phyloP scores from a whole-genome alignment of 345 rosid species.

The Arabis alpina region DNA sequence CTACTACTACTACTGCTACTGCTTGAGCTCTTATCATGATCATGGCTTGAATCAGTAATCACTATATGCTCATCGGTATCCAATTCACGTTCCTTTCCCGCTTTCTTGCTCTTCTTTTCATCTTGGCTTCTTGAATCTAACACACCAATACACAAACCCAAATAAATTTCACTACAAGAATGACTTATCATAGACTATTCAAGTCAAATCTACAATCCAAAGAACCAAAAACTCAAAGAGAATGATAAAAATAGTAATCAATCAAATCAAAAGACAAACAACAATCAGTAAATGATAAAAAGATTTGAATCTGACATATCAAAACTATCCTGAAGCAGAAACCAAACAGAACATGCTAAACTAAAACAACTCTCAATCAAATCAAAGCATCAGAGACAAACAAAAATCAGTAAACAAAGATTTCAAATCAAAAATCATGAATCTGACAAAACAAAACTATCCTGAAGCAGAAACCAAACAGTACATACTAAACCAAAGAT shows the following conservation, averaged over 20 bases:
- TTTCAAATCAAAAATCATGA: slow-evolving; percentile 17
- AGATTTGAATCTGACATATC: slow-evolving; percentile 17
- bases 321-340: slow-evolving; percentile 6
- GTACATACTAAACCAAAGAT: slow-evolving; percentile 8
- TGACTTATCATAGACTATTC: slow-evolving; percentile 23
- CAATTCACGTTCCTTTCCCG: too few species aligned
- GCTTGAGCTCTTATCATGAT: slow-evolving; percentile 58
- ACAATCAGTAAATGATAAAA: not conserved
- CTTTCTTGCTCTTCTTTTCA: slow-evolving; percentile 56
- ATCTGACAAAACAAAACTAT: slow-evolving; percentile 17
- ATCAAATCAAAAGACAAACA: slow-evolving; percentile 21
- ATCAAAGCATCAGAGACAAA: slow-evolving; percentile 14
- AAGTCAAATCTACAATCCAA: slow-evolving; percentile 29
- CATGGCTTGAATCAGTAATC: slow-evolving; percentile 45
- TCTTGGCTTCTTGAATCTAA: slow-evolving; percentile 58
- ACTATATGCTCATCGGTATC: slow-evolving; percentile 39
- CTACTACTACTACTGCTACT: slow-evolving; percentile 46
- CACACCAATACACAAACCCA: slow-evolving; percentile 40
- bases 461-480: slow-evolving; percentile 6
- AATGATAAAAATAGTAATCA: too few species aligned
- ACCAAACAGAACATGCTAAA: slow-evolving; percentile 14
- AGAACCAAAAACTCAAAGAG: not conserved
- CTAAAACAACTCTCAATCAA: not conserved
- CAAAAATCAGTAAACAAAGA: not conserved
- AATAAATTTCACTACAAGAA: slow-evolving; percentile 1